A percentile compares a stretch with the other conserved stretches of the same genome.
phyloP scores from a whole-genome alignment of 306 rosid species.

The Acacia melanoxylon region DNA sequence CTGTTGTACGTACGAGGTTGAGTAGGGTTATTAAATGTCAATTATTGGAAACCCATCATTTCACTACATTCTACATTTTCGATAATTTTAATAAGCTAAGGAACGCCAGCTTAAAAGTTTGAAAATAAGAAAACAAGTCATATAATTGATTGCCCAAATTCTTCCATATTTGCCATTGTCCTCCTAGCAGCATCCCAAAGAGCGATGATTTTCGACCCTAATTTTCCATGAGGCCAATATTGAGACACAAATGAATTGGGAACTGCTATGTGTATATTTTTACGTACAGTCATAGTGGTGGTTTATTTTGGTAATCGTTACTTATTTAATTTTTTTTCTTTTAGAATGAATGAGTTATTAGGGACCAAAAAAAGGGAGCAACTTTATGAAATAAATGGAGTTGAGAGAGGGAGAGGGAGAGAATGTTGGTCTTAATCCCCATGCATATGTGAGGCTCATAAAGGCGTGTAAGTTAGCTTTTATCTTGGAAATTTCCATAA shows the following conservation, averaged over 20 bases:
- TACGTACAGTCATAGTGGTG: not conserved
- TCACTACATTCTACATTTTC: not conserved
- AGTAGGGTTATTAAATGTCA: not conserved
- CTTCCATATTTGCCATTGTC: not conserved
- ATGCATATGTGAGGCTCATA: slow-evolving; percentile 15
- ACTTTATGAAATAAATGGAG: slow-evolving; percentile 31
- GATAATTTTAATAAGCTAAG: not conserved
- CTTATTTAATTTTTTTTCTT: not conserved
- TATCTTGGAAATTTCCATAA: slow-evolving; percentile 21
- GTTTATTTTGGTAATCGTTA: not conserved
- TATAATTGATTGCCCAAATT: not conserved
- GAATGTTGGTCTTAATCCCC: slow-evolving; percentile 26
- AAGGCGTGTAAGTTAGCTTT: slow-evolving; percentile 39
- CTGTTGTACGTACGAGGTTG: not conserved
- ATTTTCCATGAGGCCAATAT: not conserved
- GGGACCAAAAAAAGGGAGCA: not conserved
- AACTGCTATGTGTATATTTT: not conserved
- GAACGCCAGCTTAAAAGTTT: not conserved
- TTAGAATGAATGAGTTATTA: slow-evolving; percentile 27
- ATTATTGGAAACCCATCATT: not conserved
- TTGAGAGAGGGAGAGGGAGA: not conserved
- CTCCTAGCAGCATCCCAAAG: not conserved
- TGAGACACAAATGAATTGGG: not conserved
- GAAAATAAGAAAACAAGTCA: not conserved
- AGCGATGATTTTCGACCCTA: not conserved